phyloP scores from a whole-genome alignment of 768 basidiomycete species.

The Tricholoma flavovirens region DNA sequence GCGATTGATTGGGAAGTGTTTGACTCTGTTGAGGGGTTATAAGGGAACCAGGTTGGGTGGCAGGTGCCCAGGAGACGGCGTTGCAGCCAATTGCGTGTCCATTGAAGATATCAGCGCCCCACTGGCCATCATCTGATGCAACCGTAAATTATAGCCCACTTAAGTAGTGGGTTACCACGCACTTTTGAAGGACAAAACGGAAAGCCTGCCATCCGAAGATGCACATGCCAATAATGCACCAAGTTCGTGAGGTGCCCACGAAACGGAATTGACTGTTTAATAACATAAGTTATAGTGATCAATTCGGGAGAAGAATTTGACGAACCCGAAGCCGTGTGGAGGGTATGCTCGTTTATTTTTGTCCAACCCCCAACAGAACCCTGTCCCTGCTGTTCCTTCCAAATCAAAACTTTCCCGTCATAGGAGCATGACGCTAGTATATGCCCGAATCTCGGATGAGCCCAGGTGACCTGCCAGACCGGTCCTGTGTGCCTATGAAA shows the following conservation, averaged over 20 bases:
- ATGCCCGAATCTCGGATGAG: constrained; percentile 93
- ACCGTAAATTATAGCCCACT: neutral
- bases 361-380: constrained; percentile 70
- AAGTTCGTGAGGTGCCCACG: constrained; percentile 98
- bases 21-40: constrained; percentile 60
- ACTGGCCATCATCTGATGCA: constrained; percentile 83
- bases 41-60: constrained; percentile 78
- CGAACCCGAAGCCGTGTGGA: constrained; percentile 91
- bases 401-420: constrained; percentile 96
- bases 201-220: constrained; percentile 94
- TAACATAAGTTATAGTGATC: neutral
- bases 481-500: constrained; percentile 82
- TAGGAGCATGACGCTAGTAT: constrained; percentile 98
- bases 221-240: constrained; percentile 97
- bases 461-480: constrained; percentile 98
- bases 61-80: constrained; percentile 96
- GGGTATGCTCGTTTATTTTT: constrained; percentile 91
- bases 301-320: constrained; percentile 5
- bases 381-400: constrained; percentile 82
- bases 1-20: constrained; percentile 41
- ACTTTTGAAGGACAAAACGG: constrained; percentile 97
- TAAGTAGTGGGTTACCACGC: constrained; percentile 18
- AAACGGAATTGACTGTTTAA: constrained; percentile 84
- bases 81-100: constrained; percentile 97
- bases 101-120: constrained; percentile 92